phyloP scores from a whole-genome alignment of 202 grass and related monocot species.

The Eragrostis tef region DNA sequence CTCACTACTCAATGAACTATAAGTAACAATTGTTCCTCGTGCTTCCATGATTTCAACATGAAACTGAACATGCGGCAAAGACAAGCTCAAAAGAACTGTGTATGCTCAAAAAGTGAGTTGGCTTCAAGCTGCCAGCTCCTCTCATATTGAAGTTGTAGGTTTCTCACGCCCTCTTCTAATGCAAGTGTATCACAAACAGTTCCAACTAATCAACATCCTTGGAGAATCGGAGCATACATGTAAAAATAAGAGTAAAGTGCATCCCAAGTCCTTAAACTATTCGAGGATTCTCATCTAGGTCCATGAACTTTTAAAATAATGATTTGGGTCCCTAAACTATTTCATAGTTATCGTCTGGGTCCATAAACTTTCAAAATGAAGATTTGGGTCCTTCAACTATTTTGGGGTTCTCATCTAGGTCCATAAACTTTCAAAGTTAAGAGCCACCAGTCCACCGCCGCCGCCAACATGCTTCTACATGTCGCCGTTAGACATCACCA shows the following conservation, averaged over 20 bases:
- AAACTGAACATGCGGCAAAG: constrained; percentile 4
- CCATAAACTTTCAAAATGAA: too few species aligned
- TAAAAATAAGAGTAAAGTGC: background rate
- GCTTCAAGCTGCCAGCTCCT: background rate
- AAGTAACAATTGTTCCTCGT: background rate
- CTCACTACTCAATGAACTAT: background rate
- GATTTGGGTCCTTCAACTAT: too few species aligned
- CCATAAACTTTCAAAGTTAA: too few species aligned
- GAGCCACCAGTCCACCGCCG: too few species aligned
- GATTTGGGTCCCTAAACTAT: too few species aligned
- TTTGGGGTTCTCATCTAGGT: too few species aligned
- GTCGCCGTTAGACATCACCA: too few species aligned
- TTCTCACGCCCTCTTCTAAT: background rate
- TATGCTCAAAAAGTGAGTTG: constrained; percentile 3
- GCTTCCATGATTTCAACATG: background rate
- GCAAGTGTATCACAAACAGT: background rate
- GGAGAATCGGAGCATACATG: background rate
- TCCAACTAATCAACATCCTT: background rate
- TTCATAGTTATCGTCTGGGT: too few species aligned
- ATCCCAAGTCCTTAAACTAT: too few species aligned
- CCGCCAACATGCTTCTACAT: too few species aligned
- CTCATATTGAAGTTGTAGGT: background rate
- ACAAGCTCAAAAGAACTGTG: background rate
- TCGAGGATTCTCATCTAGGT: too few species aligned
- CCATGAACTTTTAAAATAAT: too few species aligned